A percentile compares a stretch with the other conserved stretches of the same genome.
Conservation (phyloP, 768 basidiomycete genomes). For the Amylocystis lapponica region DNA sequence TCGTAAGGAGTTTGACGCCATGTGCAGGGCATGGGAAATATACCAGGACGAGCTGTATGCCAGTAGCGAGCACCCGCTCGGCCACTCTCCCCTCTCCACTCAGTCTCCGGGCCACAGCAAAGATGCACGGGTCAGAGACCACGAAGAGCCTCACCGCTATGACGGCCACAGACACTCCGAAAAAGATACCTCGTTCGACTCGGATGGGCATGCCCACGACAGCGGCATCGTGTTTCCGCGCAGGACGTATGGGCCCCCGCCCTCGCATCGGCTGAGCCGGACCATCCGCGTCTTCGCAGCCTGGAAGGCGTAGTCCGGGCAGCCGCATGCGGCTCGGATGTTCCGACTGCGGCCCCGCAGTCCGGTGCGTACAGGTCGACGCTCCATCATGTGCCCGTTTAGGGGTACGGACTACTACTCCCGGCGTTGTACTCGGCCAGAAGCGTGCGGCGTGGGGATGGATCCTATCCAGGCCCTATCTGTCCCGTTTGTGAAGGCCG, state of each 20-base stretch:
- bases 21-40: conserved; percentile 52
- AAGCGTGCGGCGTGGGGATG: too few relatives aligned
- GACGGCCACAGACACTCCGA: neutral
- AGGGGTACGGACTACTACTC: too few relatives aligned
- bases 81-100: neutral
- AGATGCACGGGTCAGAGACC: neutral
- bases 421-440: too few relatives aligned
- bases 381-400: too few relatives aligned
- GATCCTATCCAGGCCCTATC: too few relatives aligned
- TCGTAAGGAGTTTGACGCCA: conserved; percentile 50
- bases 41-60: conserved; percentile 32
- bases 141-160: neutral
- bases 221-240: neutral
- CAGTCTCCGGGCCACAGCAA: too few relatives aligned
- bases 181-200: neutral
- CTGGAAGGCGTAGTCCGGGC: conserved; percentile 40
- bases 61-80: conserved; percentile 3
- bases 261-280: conserved; percentile 39
- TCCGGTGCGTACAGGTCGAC: neutral
- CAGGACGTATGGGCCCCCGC: conserved; percentile 1
- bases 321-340: too few relatives aligned
- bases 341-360: too few relatives aligned
- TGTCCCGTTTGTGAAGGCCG: too few relatives aligned
- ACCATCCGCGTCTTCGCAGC: conserved; percentile 50
- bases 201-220: neutral